Base-by-base conservation (phyloP, 2,329 filamentous ascomycete species). In the Elsinoe fawcettii region DNA sequence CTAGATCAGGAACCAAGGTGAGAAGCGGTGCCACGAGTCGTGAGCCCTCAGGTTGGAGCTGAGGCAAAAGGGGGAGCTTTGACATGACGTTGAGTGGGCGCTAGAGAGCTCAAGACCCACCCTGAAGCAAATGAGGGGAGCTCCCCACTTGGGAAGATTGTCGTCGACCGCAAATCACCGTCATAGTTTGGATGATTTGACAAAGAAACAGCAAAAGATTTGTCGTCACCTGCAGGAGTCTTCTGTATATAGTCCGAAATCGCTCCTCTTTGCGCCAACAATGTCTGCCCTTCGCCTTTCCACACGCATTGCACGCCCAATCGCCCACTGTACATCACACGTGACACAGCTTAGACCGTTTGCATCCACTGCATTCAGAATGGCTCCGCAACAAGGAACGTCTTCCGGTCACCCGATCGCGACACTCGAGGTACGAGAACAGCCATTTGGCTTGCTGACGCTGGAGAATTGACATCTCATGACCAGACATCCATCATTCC, bases 401-500 rank as follows among this genome's bases (percentile, higher is more conserved):
- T 61, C 59, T 7, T 61, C 61, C 47, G 66, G 66, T 16, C 62
- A 63, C 53, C 71, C 71, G 25, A 73, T 67, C 46, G 64, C 64
- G 14, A 66, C 63, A 22, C 61, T 67, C 23, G 65, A 67, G 53
- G 65, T 66, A 62, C 23, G 60, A 55, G 1, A 3, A n/a, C 9
- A 16, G 67, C 20, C 5, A 11, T 12, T 2, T 32, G 46, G 5
- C 16, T 23, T 11, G 14, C 8, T 22, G 12, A 56, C 14, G 22
- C 39, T 3, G 27, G 18, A 53, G 9, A 51, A 18, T 58, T 64
- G 55, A 64, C 55, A 23, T 39, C 8, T 2, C 46, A n/a, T n/a
- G 30, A n/a, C 34, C 60, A 89, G 86, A 76, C 80, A 58, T 82
- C 85, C 30, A 80, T 90, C 61, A 77, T 80, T 59, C 80, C 82